Evolutionary conservation across 2,329 filamentous ascomycete genomes (phyloP), one percentile per base, ranked within the genome.

Genomic region (Dactylellina drechsleri): DNA sequence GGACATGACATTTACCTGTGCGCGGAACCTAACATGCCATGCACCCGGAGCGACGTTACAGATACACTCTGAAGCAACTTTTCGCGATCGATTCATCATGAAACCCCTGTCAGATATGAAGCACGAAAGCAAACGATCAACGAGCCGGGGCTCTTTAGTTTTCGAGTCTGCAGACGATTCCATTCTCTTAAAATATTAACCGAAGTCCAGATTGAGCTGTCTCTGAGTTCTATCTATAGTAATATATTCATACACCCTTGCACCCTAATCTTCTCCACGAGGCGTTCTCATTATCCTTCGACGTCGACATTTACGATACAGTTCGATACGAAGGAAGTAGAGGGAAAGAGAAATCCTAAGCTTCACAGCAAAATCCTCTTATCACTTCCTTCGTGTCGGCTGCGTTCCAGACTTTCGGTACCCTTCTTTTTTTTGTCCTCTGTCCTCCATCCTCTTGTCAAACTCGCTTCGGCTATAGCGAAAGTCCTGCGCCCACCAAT

Each of bases 161-260:
- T 36, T 36, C 31, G 2, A 23, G 31, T 36, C 31, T 36, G 6
- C 6, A 36, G 31, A 7, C 6, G 31, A 36, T 36, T 36, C 31
- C 10, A 36, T 8, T 36, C 31, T 36, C 6, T 36, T 36, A 10
- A 23, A 23, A 36, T 36, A 36, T 36, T 10, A 36, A 7, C 10
- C 31, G 10, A 36, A 36, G 31, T 8, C 23, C 23, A 23, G 23
- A 23, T 2, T 23, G 23, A 23, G 23, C 13, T 66, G 62, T 66
- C 62, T 66, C n/a, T 16, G 40, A 45, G 41, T 66, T 66, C 62
- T 66, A 66, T 58, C 62, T 50, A 66, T 66, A 66, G 47, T 18
- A 52, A 20, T 2, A 1, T 18, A 52, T 52, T 18, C 12, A 20
- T 52, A 8, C 47, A 20, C 47, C 12, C 47, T 47, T 18, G 43